Base-by-base conservation (phyloP, 768 basidiomycete species). In the Trametes cubensis region DNA sequence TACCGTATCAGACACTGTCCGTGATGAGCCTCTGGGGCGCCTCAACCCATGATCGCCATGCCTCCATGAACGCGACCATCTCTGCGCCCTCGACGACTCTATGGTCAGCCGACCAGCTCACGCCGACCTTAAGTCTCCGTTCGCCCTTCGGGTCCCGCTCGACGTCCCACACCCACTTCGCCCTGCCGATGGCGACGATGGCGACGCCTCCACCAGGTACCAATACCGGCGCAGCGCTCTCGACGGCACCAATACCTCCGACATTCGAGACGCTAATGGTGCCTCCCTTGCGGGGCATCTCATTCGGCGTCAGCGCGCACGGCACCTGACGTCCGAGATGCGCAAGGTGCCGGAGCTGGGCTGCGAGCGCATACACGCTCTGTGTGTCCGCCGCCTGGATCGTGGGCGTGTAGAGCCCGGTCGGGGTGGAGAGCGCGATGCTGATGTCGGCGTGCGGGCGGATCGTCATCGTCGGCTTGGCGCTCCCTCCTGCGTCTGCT, bases 81-180 rank as follows among this genome's bases (percentile, higher is more conserved):
- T 95, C 93, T 1, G 92, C 93, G 4, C 93, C 93, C 71, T 95
- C 93, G 11, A 94, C 85, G 7, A 95, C 85, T 17, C 93, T 77
- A 74, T 95, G 94, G 67, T 95, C 93, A 50, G 89, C 93, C 63
- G 85, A 86, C 90, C 93, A 95, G 64, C 88, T 90, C 5, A 93
- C 77, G 11, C 83, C 83, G 41, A 88, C 71, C 75, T 82, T 82
- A 41, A 89, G 72, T 66, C 86, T 77, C 63, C 84, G 75, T 66
- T 82, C 80, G 0, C 85, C 84, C 18, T 63, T 71, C 38, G 74
- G 79, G 21, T 83, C 76, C 55, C 75, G 69, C 50, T 84, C 79
- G 45, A 89, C 86, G 65, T 90, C 89, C 83, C 84, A 86, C 7
- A 83, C 82, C 92, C 89, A 92, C 68, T 84, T 84, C 11, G 90